A percentile compares a stretch with the other conserved stretches of the same genome.
phyloP scores from a whole-genome alignment of 176 grass and related monocot genomes.

The Hsuehochloa calcarea region DNA sequence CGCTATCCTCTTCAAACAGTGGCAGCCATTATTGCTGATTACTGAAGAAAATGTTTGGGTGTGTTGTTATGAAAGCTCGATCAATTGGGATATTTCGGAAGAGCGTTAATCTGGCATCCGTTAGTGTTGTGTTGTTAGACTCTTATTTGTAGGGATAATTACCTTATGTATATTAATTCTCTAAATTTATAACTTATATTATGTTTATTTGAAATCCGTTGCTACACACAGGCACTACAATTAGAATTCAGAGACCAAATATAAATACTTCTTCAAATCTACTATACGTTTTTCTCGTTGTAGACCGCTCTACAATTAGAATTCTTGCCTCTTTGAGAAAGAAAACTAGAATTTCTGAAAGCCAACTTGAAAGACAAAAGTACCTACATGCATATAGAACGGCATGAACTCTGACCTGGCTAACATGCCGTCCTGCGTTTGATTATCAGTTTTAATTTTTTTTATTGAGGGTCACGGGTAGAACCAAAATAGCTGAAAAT shows the following conservation, averaged over 20 bases:
- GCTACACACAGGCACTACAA: too few species aligned
- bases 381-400: neutral
- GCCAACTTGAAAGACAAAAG: neutral
- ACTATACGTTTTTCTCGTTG: neutral
- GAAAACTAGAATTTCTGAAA: neutral
- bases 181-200: too few species aligned
- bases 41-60: neutral
- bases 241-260: neutral
- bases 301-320: neutral
- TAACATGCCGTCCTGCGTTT: neutral
- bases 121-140: neutral
- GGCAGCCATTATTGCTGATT: neutral
- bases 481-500: too few species aligned
- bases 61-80: neutral
- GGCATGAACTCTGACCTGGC: constrained; percentile 7
- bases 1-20: neutral
- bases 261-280: neutral
- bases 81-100: neutral
- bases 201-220: too few species aligned
- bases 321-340: neutral
- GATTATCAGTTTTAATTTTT: too few species aligned
- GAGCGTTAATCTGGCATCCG: neutral
- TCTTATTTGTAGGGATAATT: too few species aligned
- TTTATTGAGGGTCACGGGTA: too few species aligned
- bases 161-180: too few species aligned